These are phyloP conservation scores for Myriosclerotinia duriaeana DNA, from an alignment of 2,329 filamentous ascomycete genomes.

Conservation along the genomic window DNA sequence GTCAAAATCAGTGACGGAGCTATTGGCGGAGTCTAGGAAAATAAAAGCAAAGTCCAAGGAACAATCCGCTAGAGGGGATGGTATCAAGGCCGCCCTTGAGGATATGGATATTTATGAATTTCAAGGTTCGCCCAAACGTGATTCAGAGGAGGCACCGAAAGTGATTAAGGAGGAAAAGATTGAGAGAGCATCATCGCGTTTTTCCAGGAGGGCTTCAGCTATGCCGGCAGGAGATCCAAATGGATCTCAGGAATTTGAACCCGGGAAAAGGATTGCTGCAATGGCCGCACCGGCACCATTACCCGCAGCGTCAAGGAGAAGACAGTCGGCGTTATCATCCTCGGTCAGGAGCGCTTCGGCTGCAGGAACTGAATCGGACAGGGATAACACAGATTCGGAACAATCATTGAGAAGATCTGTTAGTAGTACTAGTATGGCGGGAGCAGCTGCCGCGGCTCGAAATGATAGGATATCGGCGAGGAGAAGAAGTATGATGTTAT, in stretches of 20 bases:
- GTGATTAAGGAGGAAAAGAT: slow-evolving; percentile 22
- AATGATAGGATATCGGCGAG: slow-evolving; percentile 37
- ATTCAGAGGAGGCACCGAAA: slow-evolving; percentile 23
- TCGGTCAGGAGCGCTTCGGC: slow-evolving; percentile 29
- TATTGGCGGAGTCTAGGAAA: slow-evolving; percentile 38
- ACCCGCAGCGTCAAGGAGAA: slow-evolving; percentile 32
- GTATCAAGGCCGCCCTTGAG: slow-evolving; percentile 29
- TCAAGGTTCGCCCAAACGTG: slow-evolving; percentile 31
- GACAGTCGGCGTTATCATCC: slow-evolving; percentile 36
- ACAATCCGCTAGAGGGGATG: slow-evolving; percentile 27
- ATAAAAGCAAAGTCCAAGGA: slow-evolving; percentile 35
- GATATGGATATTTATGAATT: slow-evolving; percentile 39
- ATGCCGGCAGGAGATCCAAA: slow-evolving; percentile 23
- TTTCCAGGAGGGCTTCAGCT: slow-evolving; percentile 34
- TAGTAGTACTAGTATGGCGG: slow-evolving; percentile 28
- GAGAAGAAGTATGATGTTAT: slow-evolving; percentile 43
- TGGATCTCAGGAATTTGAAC: slow-evolving; percentile 30
- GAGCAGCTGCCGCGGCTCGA: slow-evolving; percentile 30
- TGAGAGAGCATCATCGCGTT: slow-evolving; percentile 29
- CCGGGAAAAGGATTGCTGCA: slow-evolving; percentile 32
- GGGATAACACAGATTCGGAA: slow-evolving; percentile 27
- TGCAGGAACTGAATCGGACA: slow-evolving; percentile 23
- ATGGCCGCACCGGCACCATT: slow-evolving; percentile 35
- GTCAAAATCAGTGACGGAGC: slow-evolving; percentile 36
- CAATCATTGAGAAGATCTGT: slow-evolving; percentile 30